These are phyloP conservation scores for Metarhizium anisopliae DNA, from an alignment of 2,329 filamentous ascomycete species.

Conservation along the genomic window DNA sequence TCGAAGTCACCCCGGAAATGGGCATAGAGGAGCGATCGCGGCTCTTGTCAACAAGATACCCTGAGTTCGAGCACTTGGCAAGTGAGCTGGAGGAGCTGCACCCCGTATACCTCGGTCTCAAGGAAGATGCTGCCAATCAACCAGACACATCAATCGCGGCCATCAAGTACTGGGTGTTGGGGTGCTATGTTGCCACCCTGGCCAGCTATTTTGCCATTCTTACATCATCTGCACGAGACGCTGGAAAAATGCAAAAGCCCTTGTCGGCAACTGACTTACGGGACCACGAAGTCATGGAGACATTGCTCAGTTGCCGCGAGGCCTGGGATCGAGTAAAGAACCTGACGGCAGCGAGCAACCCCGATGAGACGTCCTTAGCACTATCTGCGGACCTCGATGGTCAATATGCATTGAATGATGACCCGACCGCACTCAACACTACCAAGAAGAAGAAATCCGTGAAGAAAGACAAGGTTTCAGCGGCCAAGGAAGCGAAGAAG, in stretches of 20 bases:
- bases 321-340: conserved; percentile 70
- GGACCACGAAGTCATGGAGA: conserved; percentile 87
- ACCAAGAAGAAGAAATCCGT: conserved; percentile 20
- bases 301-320: conserved; percentile 67
- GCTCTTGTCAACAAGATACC: conserved; percentile 73
- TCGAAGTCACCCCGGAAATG: conserved; percentile 77
- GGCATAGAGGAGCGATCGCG: conserved; percentile 62
- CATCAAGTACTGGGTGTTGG: conserved; percentile 70
- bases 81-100: conserved; percentile 72
- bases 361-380: conserved; percentile 12
- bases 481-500: conserved; percentile 31
- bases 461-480: conserved; percentile 26
- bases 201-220: conserved; percentile 92
- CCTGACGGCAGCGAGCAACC: conserved; percentile 41
- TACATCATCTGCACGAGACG: conserved; percentile 65
- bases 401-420: conserved; percentile 12
- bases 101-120: conserved; percentile 50
- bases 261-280: conserved; percentile 71
- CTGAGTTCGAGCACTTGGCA: conserved; percentile 81
- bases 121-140: conserved; percentile 46
- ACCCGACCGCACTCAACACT: conserved; percentile 10
- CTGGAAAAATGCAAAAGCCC: conserved; percentile 43
- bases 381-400: conserved; percentile 17
- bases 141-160: conserved; percentile 46
- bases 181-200: conserved; percentile 77